Evolutionary conservation across 331 rosid genomes (phyloP).

Genomic region (Quercus lobata): DNA sequence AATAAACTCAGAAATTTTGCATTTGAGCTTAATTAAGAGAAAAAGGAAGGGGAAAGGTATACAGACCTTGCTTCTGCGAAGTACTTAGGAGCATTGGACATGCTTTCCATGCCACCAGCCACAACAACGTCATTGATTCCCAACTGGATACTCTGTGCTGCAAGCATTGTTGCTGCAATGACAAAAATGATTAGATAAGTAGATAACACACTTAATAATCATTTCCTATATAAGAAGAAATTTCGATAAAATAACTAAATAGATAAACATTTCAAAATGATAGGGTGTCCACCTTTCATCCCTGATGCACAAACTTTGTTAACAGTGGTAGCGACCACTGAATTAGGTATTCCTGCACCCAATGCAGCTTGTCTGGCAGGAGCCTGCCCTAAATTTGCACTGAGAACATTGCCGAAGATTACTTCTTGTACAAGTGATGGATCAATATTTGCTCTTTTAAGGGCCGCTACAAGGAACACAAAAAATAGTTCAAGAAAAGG

Average conservation of each 20-base stretch:
- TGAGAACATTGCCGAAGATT: slow-evolving; percentile 86
- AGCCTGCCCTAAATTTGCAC: slow-evolving; percentile 99
- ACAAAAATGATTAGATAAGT: slow-evolving; percentile 5
- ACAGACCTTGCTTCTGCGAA: slow-evolving; percentile 92
- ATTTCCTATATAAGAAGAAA: not conserved
- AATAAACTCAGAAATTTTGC: slow-evolving; percentile 24
- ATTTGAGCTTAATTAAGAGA: slow-evolving; percentile 16
- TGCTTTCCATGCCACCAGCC: slow-evolving; percentile 99
- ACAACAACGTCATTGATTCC: slow-evolving; percentile 91
- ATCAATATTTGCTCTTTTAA: slow-evolving; percentile 86
- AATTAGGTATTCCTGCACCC: slow-evolving; percentile 88
- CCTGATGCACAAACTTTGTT: slow-evolving; percentile 99
- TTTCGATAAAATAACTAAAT: not conserved
- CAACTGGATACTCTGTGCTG: slow-evolving; percentile 95
- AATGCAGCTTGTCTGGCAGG: slow-evolving; percentile 99
- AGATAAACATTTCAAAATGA: not conserved
- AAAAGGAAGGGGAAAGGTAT: slow-evolving; percentile 6
- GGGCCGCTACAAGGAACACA: slow-evolving; percentile 59
- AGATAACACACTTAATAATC: not conserved
- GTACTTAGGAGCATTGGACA: slow-evolving; percentile 94
- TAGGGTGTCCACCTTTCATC: slow-evolving; percentile 65
- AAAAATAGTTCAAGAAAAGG: not conserved
- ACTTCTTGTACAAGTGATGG: slow-evolving; percentile 92
- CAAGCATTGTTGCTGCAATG: slow-evolving; percentile 85
- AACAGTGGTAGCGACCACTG: slow-evolving; percentile 82